These are phyloP conservation scores for Coelastrella sp. DNA, from an alignment of 139 green algal genomes.

Conservation along the genomic window DNA sequence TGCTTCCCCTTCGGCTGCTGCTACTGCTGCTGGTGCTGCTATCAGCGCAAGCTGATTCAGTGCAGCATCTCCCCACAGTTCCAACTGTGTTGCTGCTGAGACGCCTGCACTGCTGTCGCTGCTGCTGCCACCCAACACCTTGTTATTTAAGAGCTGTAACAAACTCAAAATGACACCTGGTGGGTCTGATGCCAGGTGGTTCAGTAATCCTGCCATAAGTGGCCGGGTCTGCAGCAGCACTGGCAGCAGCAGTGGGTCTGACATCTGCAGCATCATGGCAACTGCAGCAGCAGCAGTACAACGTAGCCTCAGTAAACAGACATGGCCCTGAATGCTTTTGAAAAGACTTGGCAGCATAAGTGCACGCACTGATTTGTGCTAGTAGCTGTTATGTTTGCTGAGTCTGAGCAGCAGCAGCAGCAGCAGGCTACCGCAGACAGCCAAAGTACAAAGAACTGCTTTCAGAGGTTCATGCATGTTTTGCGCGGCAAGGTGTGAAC, in stretches of 20 bases:
- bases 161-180: conserved; percentile 55
- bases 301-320: too few species aligned
- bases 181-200: conserved; percentile 69
- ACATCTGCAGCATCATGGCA: conserved; percentile 54
- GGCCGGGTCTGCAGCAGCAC: conserved; percentile 61
- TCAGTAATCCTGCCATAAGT: conserved; percentile 65
- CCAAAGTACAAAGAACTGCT: too few species aligned
- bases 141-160: conserved; percentile 54
- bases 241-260: conserved; percentile 54
- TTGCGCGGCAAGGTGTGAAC: too few species aligned
- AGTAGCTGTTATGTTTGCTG: too few species aligned
- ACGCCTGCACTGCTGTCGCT: conserved; percentile 42
- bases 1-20: not conserved
- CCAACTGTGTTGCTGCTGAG: conserved; percentile 49
- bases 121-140: conserved; percentile 49
- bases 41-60: conserved; percentile 59
- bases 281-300: conserved; percentile 28
- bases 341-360: too few species aligned
- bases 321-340: too few species aligned
- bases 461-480: too few species aligned
- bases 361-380: too few species aligned
- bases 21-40: conserved; percentile 1
- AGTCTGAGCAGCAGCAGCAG: too few species aligned
- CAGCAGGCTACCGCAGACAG: too few species aligned
- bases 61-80: conserved; percentile 67